A percentile compares a stretch with the other conserved stretches of the same genome.
phyloP scores from a whole-genome alignment of 345 rosid genomes.

The Passiflora organensis region DNA sequence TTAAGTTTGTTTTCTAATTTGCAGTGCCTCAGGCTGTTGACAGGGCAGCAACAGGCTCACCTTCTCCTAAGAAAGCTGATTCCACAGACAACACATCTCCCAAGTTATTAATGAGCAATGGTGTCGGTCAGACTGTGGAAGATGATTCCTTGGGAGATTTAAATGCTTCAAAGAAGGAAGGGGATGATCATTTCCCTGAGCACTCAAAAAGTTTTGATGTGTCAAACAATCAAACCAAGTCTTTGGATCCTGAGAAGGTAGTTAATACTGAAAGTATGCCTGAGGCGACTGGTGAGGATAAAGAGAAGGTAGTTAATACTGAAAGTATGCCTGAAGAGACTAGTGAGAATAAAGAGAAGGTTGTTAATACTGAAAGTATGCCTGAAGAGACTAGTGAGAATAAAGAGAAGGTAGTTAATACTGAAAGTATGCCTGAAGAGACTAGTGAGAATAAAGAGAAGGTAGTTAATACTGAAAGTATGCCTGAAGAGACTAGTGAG shows the following conservation, averaged over 20 bases:
- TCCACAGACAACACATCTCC: slow-evolving; percentile 44
- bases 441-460: slow-evolving; percentile 21
- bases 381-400: not conserved
- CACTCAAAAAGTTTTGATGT: slow-evolving; percentile 26
- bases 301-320: too few relatives aligned
- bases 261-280: not conserved
- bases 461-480: not conserved
- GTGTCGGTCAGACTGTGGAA: slow-evolving; percentile 36
- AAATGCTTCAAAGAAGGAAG: slow-evolving; percentile 40
- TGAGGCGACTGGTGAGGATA: too few relatives aligned
- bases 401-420: slow-evolving; percentile 22
- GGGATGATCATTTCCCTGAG: slow-evolving; percentile 18
- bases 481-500: too few relatives aligned
- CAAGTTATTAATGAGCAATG: slow-evolving; percentile 61
- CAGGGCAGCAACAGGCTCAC: slow-evolving; percentile 34
- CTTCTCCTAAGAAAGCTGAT: slow-evolving; percentile 39
- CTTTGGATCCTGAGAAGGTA: slow-evolving; percentile 27
- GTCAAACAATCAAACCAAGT: slow-evolving; percentile 34
- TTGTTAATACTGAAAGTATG: slow-evolving; percentile 31
- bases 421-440: slow-evolving; percentile 18
- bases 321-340: slow-evolving; percentile 18
- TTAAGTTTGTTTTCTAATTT: slow-evolving; percentile 7
- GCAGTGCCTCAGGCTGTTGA: slow-evolving; percentile 37
- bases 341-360: slow-evolving; percentile 21
- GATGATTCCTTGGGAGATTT: slow-evolving; percentile 43